Evolutionary conservation across 768 basidiomycete genomes (phyloP).

Genomic region (Suillus ampliporus): DNA sequence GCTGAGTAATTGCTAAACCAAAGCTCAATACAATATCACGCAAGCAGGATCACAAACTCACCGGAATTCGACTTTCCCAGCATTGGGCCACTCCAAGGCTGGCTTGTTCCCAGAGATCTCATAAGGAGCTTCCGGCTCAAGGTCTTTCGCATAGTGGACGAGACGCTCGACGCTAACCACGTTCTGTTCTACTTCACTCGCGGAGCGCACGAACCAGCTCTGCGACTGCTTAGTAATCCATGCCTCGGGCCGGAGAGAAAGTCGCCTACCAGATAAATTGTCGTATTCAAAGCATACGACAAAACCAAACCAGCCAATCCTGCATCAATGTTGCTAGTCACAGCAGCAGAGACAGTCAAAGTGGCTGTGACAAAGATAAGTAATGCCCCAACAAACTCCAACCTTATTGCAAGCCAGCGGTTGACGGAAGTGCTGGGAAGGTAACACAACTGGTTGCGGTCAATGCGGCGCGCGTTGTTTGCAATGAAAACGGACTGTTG

Average conservation of each 20-base stretch:
- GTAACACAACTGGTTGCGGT: constrained; percentile 85
- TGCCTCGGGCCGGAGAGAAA: background rate
- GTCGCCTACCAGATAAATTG: constrained; percentile 71
- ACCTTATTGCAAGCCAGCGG: constrained; percentile 82
- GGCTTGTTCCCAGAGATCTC: constrained; percentile 68
- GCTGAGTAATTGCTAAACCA: constrained; percentile 69
- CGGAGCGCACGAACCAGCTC: constrained; percentile 85
- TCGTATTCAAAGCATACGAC: constrained; percentile 84
- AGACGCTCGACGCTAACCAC: constrained; percentile 91
- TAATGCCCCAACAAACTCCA: constrained; percentile 83
- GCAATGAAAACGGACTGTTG: constrained; percentile 72
- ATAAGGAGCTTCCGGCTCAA: constrained; percentile 75
- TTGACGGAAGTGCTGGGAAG: constrained; percentile 76
- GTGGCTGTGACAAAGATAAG: constrained; percentile 78
- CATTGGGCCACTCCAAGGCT: constrained; percentile 66
- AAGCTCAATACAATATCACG: constrained; percentile 8
- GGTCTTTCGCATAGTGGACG: constrained; percentile 71
- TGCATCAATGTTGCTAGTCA: constrained; percentile 81
- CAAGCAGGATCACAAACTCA: constrained; percentile 38
- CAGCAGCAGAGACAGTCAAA: constrained; percentile 71
- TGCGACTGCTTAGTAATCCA: constrained; percentile 32
- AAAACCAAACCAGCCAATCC: constrained; percentile 87
- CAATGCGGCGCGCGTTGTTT: constrained; percentile 75
- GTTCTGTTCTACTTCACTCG: constrained; percentile 90
- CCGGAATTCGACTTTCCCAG: constrained; percentile 78